Conservation (phyloP, 139 green algal species). For the Pedinophyceae sp. region DNA sequence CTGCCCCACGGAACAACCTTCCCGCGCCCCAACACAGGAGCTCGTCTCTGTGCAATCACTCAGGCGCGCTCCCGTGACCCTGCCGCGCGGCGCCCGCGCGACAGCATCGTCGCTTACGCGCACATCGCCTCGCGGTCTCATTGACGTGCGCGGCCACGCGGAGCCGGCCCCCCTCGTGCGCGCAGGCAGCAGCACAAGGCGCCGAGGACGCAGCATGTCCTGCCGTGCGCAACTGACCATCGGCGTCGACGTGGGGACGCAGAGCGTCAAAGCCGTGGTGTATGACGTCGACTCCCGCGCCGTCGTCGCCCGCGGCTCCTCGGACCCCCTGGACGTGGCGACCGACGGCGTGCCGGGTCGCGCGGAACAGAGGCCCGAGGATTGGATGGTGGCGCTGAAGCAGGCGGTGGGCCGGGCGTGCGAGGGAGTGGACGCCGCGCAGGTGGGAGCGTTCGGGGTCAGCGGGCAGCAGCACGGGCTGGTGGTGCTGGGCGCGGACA, state of each 20-base stretch:
- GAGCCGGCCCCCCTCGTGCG: neutral
- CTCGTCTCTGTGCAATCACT: no score
- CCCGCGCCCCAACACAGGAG: no score
- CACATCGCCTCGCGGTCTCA: no score
- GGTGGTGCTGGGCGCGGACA: constrained; percentile 41
- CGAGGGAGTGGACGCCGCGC: constrained; percentile 1
- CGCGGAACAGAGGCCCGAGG: constrained; percentile 56
- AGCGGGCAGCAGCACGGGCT: constrained; percentile 81
- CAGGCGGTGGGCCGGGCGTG: constrained; percentile 19
- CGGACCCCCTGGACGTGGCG: constrained; percentile 29
- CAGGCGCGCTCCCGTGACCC: no score
- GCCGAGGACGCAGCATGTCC: neutral
- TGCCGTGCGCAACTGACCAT: constrained; percentile 18
- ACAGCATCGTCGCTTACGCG: no score
- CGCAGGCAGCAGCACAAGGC: constrained; percentile 3
- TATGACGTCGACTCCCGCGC: constrained; percentile 21
- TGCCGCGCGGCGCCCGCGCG: no score
- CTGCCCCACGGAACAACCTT: no score
- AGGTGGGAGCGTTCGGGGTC: constrained; percentile 46
- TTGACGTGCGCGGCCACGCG: no score
- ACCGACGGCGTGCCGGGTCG: constrained; percentile 25
- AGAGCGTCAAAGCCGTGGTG: constrained; percentile 51
- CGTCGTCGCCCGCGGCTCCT: constrained; percentile 30
- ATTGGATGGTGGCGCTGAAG: constrained; percentile 35
- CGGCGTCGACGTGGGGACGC: constrained; percentile 55